Conservation (phyloP, 805 yeast species). For the Starmerella sirachaensis region DNA sequence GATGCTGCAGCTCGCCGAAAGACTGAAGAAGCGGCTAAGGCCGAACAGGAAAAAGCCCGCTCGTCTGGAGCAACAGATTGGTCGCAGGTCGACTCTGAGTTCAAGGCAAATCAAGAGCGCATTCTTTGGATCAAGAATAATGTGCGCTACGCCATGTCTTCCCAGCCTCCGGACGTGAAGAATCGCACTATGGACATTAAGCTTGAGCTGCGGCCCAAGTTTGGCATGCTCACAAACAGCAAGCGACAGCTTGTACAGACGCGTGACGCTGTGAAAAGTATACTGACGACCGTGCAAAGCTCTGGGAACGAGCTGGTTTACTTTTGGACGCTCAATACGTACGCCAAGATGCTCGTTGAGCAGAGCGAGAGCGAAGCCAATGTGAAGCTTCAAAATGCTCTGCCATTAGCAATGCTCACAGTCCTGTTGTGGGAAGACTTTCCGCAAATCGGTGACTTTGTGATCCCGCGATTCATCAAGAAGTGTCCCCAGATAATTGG, state of each 20-base stretch:
- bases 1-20: neutral
- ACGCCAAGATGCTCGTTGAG: slow-evolving; percentile 72
- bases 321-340: slow-evolving; percentile 65
- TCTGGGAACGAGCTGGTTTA: slow-evolving; percentile 39
- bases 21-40: slow-evolving; percentile 3
- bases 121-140: slow-evolving; percentile 43
- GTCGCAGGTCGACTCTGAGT: slow-evolving; percentile 24
- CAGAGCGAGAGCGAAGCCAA: slow-evolving; percentile 91
- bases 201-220: slow-evolving; percentile 71
- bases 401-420: slow-evolving; percentile 65
- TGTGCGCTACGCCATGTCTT: slow-evolving; percentile 44
- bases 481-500: slow-evolving; percentile 88
- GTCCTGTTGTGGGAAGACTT: slow-evolving; percentile 39
- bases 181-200: slow-evolving; percentile 47
- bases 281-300: slow-evolving; percentile 39
- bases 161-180: slow-evolving; percentile 39
- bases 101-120: slow-evolving; percentile 25
- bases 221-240: slow-evolving; percentile 82
- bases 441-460: slow-evolving; percentile 42
- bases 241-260: slow-evolving; percentile 40
- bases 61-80: slow-evolving; percentile 17
- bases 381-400: slow-evolving; percentile 62
- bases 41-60: slow-evolving; percentile 6
- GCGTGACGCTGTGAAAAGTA: slow-evolving; percentile 36
- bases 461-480: slow-evolving; percentile 74